A percentile compares a stretch with the other conserved stretches of the same genome.
phyloP scores from a whole-genome alignment of 2,329 filamentous ascomycete species.

The Verticillium longisporum region DNA sequence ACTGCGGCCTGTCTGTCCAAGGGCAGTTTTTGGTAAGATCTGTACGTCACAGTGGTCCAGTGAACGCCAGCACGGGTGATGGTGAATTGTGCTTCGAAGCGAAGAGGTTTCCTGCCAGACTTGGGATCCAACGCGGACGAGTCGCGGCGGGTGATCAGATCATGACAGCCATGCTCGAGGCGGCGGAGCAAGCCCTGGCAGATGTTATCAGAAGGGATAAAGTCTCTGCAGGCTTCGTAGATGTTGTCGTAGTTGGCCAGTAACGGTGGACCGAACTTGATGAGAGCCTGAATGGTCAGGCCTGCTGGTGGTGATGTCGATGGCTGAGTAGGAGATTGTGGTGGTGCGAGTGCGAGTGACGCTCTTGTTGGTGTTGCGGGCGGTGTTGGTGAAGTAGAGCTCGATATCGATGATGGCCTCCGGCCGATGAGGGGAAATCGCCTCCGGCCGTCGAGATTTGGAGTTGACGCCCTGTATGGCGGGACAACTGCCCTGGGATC shows the following conservation, averaged over 20 bases:
- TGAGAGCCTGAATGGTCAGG: conserved; percentile 34
- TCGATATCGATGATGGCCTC: not conserved
- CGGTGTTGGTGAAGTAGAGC: not conserved
- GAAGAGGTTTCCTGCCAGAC: conserved; percentile 33
- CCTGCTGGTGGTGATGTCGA: conserved; percentile 1
- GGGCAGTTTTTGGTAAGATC: conserved; percentile 42
- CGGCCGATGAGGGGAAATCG: not conserved
- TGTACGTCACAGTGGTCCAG: conserved; percentile 37
- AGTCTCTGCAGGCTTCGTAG: conserved; percentile 37
- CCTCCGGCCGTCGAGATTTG: not conserved
- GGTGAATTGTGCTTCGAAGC: conserved; percentile 42
- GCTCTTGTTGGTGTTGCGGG: not conserved
- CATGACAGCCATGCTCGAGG: conserved; percentile 43
- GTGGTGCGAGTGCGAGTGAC: not conserved
- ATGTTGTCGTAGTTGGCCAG: conserved; percentile 35
- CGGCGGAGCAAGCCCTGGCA: conserved; percentile 42
- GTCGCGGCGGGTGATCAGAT: conserved; percentile 48
- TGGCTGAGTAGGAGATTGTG: not conserved
- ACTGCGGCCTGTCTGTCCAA: conserved; percentile 35
- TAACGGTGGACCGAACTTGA: conserved; percentile 38
- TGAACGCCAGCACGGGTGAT: conserved; percentile 32
- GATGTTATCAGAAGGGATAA: conserved; percentile 37
- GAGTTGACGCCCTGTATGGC: not conserved
- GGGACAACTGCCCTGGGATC: not conserved
- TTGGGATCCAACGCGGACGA: conserved; percentile 35